These are phyloP conservation scores for Niveomyces coronatus DNA, from an alignment of 2,329 filamentous ascomycete species.

Conservation along the genomic window DNA sequence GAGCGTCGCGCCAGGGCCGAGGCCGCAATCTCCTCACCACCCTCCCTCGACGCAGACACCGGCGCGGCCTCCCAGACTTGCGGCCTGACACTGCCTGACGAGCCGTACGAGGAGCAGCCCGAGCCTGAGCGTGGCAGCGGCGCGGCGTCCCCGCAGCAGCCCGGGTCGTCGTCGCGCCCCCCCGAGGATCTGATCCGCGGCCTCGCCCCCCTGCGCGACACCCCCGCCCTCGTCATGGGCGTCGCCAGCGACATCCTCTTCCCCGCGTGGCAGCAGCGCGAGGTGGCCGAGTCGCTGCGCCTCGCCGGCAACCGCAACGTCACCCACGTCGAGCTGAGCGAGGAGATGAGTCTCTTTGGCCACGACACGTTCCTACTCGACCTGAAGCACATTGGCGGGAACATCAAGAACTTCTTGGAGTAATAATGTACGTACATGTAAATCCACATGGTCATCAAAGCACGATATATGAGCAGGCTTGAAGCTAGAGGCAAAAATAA, in stretches of 20 bases:
- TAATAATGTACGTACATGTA: slow-evolving; percentile 21
- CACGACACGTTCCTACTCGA: slow-evolving; percentile 95
- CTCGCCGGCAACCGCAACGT: slow-evolving; percentile 71
- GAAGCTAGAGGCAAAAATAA: too few relatives aligned
- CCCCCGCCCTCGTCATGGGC: slow-evolving; percentile 79
- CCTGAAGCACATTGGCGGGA: slow-evolving; percentile 81
- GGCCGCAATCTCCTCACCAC: slow-evolving; percentile 38
- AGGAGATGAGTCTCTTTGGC: slow-evolving; percentile 89
- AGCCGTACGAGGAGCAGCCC: slow-evolving; percentile 78
- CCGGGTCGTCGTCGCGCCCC: slow-evolving; percentile 40
- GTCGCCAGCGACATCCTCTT: slow-evolving; percentile 95
- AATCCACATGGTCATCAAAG: not conserved
- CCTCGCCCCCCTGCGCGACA: slow-evolving; percentile 59
- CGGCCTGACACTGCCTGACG: slow-evolving; percentile 70
- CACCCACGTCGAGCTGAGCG: slow-evolving; percentile 80
- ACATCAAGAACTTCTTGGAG: slow-evolving; percentile 66
- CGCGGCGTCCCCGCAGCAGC: slow-evolving; percentile 13
- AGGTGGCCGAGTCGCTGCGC: slow-evolving; percentile 76
- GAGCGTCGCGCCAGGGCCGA: slow-evolving; percentile 52
- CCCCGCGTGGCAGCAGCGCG: slow-evolving; percentile 94
- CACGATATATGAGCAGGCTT: too few relatives aligned
- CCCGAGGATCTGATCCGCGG: slow-evolving; percentile 74
- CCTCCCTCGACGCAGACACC: slow-evolving; percentile 35
- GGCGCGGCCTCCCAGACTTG: slow-evolving; percentile 38
- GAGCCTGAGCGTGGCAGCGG: slow-evolving; percentile 26